Evolutionary conservation across 176 grass and related monocot species (phyloP), one percentile per base, ranked within the genome.

Genomic region (Bolboschoenus planiculmis): DNA sequence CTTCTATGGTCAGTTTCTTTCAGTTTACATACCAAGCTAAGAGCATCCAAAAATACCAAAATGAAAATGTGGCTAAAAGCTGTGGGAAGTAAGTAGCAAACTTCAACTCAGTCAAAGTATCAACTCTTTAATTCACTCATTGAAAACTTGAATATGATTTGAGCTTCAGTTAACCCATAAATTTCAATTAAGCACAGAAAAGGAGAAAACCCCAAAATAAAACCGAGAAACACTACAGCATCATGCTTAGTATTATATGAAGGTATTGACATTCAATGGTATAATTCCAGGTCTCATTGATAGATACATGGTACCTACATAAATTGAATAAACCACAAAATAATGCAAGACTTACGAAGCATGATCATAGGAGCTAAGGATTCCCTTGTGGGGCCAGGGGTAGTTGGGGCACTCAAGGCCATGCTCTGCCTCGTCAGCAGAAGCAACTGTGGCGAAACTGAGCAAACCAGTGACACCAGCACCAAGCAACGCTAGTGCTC

Each of bases 331-430:
- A 42, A 70, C 9, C 37, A 42, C 35, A 24, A 24, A 24, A 71
- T 21, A 71, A 2, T 43, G 10, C n/a, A 77, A 57, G 39, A 88
- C 95, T 95, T 90, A 98, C 96, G 96, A 99, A 72, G 91, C 89
- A 35, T 99, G 92, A 58, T 95, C 96, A 40, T 95, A 99, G 43
- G 96, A 99, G 82, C 96, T 99, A 81, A 99, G 89, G 60, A 99
- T 99, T 71, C 97, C 97, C 55, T 91, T 83, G 83, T 99, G 97
- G 36, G 97, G 97, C 97, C 97, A 99, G 27, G 97, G 97, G 84
- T 99, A 99, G 10, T 78, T 84, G 34, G 91, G 84, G n/a, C 89
- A 84, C 16, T 87, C 83, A 73, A 99, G 84, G 20, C 96, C 92
- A 90, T 95, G 96, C 84, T 95, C 96, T 72, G 92, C 87, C 88